Conservation (phyloP, 257 asterid species). For the Lycium ferocissimum region DNA sequence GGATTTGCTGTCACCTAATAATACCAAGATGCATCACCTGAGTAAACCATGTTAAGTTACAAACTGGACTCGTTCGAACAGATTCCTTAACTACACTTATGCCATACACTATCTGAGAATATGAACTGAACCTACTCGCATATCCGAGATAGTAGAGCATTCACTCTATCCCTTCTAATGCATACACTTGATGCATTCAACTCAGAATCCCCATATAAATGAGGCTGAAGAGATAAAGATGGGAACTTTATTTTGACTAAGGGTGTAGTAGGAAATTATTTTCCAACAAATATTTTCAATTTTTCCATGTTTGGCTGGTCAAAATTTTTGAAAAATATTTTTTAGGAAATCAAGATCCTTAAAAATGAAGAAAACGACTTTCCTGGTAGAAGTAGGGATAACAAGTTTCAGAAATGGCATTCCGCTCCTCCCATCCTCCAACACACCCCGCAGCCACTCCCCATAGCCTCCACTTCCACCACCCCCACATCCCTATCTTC, state of each 20-base stretch:
- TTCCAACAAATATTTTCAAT: too few relatives aligned
- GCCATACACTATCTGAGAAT: neutral
- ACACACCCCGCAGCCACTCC: too few relatives aligned
- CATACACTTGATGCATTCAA: constrained; percentile 10
- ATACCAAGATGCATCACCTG: constrained; percentile 79
- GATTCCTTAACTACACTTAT: neutral
- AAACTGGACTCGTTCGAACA: constrained; percentile 35
- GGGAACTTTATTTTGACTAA: neutral
- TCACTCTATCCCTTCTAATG: neutral
- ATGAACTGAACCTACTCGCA: neutral
- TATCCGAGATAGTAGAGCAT: constrained; percentile 37
- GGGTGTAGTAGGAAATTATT: too few relatives aligned
- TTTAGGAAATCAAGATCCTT: too few relatives aligned
- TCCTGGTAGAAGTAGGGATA: too few relatives aligned
- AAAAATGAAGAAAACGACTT: too few relatives aligned
- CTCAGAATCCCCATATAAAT: neutral
- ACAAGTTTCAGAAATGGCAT: too few relatives aligned
- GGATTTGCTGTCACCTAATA: constrained; percentile 98
- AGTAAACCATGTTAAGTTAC: constrained; percentile 67
- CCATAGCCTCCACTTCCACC: too few relatives aligned
- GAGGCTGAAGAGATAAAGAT: neutral
- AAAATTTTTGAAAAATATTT: too few relatives aligned
- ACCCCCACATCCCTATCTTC: too few relatives aligned
- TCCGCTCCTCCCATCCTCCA: too few relatives aligned
- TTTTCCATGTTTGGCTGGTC: too few relatives aligned